A percentile compares a stretch with the other conserved stretches of the same genome.
These are phyloP conservation scores for Fomes fomentarius DNA, from an alignment of 1,284 basidiomycete species.

Conservation along the genomic window DNA sequence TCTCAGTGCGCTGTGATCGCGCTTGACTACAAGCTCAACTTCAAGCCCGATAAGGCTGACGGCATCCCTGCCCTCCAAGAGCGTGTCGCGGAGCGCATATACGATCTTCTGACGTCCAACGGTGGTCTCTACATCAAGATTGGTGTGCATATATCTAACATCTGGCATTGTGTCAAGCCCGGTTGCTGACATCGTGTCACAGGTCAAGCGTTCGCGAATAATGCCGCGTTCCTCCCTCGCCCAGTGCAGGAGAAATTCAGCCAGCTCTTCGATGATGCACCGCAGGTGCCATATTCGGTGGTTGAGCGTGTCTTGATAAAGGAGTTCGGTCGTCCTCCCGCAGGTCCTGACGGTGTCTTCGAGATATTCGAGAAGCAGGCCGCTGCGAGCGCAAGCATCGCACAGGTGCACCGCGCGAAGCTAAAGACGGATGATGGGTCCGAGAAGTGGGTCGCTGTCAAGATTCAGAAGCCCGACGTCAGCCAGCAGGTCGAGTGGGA, in stretches of 20 bases:
- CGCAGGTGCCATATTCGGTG: constrained; percentile 75
- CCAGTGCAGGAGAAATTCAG: constrained; percentile 84
- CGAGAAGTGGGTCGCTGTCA: constrained; percentile 77
- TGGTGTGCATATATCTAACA: constrained; percentile 46
- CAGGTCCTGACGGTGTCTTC: constrained; percentile 75
- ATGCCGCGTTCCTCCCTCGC: constrained; percentile 80
- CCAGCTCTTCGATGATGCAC: constrained; percentile 84
- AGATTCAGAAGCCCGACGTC: constrained; percentile 90
- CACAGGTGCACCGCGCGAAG: constrained; percentile 85
- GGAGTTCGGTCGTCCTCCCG: constrained; percentile 70
- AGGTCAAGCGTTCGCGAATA: constrained; percentile 82
- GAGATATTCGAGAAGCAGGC: constrained; percentile 75
- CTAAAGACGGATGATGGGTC: constrained; percentile 49
- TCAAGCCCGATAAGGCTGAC: constrained; percentile 65
- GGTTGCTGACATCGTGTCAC: neutral
- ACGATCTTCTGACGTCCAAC: constrained; percentile 76
- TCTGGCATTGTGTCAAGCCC: neutral
- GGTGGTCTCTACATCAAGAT: constrained; percentile 92
- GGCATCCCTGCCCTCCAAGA: constrained; percentile 80
- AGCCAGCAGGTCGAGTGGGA: constrained; percentile 86
- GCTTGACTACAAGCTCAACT: constrained; percentile 85
- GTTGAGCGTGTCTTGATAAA: constrained; percentile 72
- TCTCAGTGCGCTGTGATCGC: constrained; percentile 70
- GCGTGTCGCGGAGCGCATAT: constrained; percentile 79
- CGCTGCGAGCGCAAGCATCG: constrained; percentile 85